A percentile compares a stretch with the other conserved stretches of the same genome.
These are phyloP conservation scores for Cryptosporidium meleagridis DNA, from an alignment of 169 alveolate genomes.

Conservation along the genomic window DNA sequence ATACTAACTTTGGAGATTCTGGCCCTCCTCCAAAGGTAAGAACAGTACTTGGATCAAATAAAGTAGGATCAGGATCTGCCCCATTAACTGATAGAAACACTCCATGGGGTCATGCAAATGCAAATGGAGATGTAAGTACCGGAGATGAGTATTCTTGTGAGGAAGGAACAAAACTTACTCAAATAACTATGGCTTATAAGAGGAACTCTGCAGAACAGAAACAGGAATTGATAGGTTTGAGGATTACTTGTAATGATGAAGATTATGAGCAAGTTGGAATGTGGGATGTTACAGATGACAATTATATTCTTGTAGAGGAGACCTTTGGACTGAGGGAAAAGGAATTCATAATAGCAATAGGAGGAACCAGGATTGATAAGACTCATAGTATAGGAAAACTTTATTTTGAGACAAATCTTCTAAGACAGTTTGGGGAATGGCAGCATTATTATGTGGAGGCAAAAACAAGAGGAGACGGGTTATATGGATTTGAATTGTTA, in stretches of 20 bases:
- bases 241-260: conserved; percentile 47
- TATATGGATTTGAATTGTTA: conserved; percentile 66
- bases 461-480: conserved; percentile 31
- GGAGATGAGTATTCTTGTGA: conserved; percentile 69
- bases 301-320: conserved; percentile 18
- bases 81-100: conserved; percentile 72
- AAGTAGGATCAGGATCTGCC: conserved; percentile 53
- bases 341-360: conserved; percentile 35
- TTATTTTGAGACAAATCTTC: conserved; percentile 49
- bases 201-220: background rate
- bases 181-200: conserved; percentile 38
- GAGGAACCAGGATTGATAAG: conserved; percentile 39
- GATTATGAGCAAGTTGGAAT: conserved; percentile 55
- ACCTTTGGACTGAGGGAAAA: conserved; percentile 49
- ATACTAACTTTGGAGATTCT: conserved; percentile 69
- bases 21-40: conserved; percentile 73
- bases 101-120: conserved; percentile 75
- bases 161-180: conserved; percentile 53
- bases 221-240: conserved; percentile 23
- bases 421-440: conserved; percentile 75
- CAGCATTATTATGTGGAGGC: conserved; percentile 73
- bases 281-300: conserved; percentile 17
- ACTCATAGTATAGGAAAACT: conserved; percentile 68
- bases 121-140: conserved; percentile 59
- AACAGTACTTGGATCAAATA: conserved; percentile 20